Base-by-base conservation (phyloP, 2,329 filamentous ascomycete genomes). In the Leptographium lundbergii region DNA sequence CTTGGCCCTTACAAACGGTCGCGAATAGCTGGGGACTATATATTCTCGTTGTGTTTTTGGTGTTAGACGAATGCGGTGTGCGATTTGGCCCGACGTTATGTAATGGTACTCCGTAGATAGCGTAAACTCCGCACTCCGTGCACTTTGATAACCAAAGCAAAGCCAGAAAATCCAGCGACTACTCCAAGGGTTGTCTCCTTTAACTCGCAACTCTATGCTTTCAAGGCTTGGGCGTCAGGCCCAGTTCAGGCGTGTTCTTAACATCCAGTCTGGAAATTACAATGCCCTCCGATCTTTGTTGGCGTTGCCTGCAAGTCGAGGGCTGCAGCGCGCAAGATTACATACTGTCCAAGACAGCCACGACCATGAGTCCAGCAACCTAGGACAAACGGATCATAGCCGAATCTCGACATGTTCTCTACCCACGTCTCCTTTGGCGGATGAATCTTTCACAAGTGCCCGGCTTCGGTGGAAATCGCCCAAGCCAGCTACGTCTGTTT, bases 361-460 rank as follows among this genome's bases (percentile, higher is more conserved):
- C 17, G 7, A 13, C 24, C 27, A 13, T 4, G 24, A 50, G 47
- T 17, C 14, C 13, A 4, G 3, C 47, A 25, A 50, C 13, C 10
- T 6, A 3, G 22, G 10, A 4, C 22, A 50, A 50, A 1, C 22
- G 22, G 11, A 50, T 10, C 22, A 11, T 25, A 11, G 34, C 11
- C 25, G 3, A 27, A 6, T 10, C 1, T 9, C 13, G 32, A 11
- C 34, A 17, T n/a, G 4, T 3, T 13, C 17, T 19, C 68, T 84
- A 1, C 81, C 80, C 0, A 68, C 80, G 10, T 83, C 81, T 2
- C 81, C 81, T 1, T 57, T 84, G 14, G 77, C 82, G 67, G 73
- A 83, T 71, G 73, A 76, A 4, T 64, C 65, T 2, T 82, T 77
- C 70, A 74, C 77, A 63, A 69, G 75, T 42, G 72, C 73, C 0